A percentile compares a stretch with the other conserved stretches of the same genome.
Conservation (phyloP, 73 alveolate genomes). For the Tetrahymena elliotti region DNA sequence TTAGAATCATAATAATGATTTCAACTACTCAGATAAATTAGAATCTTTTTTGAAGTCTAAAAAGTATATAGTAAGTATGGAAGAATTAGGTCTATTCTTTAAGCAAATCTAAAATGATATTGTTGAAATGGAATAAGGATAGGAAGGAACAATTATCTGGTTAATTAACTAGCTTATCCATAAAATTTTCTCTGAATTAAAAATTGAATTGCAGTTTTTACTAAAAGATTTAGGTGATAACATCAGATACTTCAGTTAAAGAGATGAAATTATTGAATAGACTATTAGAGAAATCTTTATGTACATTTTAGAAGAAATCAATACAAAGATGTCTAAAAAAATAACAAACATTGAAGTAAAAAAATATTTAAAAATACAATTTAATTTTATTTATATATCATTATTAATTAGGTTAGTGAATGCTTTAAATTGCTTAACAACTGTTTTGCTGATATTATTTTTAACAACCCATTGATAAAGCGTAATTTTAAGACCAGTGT, state of each 20-base stretch:
- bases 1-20: neutral
- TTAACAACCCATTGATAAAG: conserved; percentile 9
- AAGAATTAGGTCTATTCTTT: neutral
- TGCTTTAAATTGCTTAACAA: neutral
- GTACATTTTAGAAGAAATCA: conserved; percentile 18
- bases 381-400: neutral
- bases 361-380: conserved; percentile 1
- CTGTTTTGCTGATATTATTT: conserved; percentile 1
- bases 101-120: neutral
- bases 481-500: conserved; percentile 13
- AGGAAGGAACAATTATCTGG: neutral
- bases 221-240: conserved; percentile 2
- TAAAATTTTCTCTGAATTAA: neutral
- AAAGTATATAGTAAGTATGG: neutral
- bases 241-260: neutral
- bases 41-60: neutral
- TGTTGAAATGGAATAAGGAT: neutral
- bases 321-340: conserved; percentile 13
- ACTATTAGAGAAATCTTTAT: conserved; percentile 11
- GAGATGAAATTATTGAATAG: conserved; percentile 4
- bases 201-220: neutral
- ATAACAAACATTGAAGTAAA: conserved; percentile 19
- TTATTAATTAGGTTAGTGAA: neutral
- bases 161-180: neutral
- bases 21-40: neutral